These are phyloP conservation scores for Podospora conica DNA, from an alignment of 495 filamentous ascomycete genomes.

Conservation along the genomic window DNA sequence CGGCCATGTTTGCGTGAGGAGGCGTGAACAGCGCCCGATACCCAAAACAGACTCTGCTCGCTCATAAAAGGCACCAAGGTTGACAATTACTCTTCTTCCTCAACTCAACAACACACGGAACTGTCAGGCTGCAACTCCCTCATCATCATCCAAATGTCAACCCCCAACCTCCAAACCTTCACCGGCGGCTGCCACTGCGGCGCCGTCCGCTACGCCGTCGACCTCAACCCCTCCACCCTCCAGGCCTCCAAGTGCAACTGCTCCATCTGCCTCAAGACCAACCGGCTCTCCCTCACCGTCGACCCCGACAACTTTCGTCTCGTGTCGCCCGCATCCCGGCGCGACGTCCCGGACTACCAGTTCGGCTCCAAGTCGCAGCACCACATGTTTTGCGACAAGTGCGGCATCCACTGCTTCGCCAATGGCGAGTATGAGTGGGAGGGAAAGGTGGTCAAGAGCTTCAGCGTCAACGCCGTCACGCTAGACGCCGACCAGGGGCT, in stretches of 20 bases:
- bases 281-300: not conserved
- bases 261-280: slow-evolving; percentile 12
- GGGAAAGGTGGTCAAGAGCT: slow-evolving; percentile 1
- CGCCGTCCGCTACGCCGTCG: slow-evolving; percentile 6
- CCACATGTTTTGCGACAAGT: slow-evolving; percentile 2
- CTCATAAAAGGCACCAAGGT: not conserved
- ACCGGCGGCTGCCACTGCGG: slow-evolving; percentile 11
- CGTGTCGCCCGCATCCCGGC: not conserved
- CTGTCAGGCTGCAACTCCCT: too few relatives aligned
- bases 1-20: not conserved
- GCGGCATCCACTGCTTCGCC: slow-evolving; percentile 5
- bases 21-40: not conserved
- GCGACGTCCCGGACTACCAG: slow-evolving; percentile 4
- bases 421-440: slow-evolving; percentile 2
- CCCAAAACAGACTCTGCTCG: not conserved
- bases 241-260: slow-evolving; percentile 9
- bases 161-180: not conserved
- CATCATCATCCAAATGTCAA: not conserved
- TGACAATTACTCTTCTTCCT: not conserved
- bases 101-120: not conserved
- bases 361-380: slow-evolving; percentile 4
- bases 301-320: slow-evolving; percentile 1
- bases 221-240: not conserved
- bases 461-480: slow-evolving; percentile 5
- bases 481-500: slow-evolving; percentile 6